Evolutionary conservation across 2,329 filamentous ascomycete genomes (phyloP), one percentile per base, ranked within the genome.

Genomic region (Zelopaecilomyces penicillatus): DNA sequence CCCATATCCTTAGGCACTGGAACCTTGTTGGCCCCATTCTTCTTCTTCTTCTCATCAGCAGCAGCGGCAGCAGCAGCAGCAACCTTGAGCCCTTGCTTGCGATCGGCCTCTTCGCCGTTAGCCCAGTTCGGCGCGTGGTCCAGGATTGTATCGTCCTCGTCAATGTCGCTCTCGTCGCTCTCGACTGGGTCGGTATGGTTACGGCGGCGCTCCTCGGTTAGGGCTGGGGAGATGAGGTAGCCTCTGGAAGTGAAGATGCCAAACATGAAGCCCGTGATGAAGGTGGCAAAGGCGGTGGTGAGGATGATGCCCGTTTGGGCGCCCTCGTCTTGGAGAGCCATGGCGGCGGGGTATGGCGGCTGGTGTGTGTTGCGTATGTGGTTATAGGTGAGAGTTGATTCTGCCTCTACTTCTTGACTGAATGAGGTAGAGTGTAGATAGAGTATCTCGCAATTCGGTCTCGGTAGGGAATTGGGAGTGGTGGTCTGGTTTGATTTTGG

Each of bases 221-320:
- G 65, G 48, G 65, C 61, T 1, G 76, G 73, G n/a, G 76, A 71
- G 55, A 80, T 68, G 38, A 80, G 60, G 66, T 79, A 80, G 45
- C 78, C 77, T 45, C 65, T 73, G 49, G 77, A 76, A 12, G 81
- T 74, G 66, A 89, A 89, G 48, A 95, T 68, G 50, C 87, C 88
- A 10, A 95, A 75, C 33, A 89, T 79, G 67, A 91, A 95, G 56
- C 90, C 90, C 1, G 80, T 76, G 43, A 93, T 62, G 53, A 86
- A 81, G 50, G 83, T 78, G 45, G 91, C 69, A 50, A 94, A 76
- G 52, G 82, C 82, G 12, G 87, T 89, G 44, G 82, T 80, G 50
- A 91, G 68, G 38, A 89, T 71, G 46, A 89, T 72, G 49, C 78
- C 76, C 10, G 73, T 70, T 39, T 70, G 66, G 41, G 69, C 56